These are phyloP conservation scores for Phytopythium oedochilum DNA, from an alignment of 352 stramenopile species.

Conservation along the genomic window DNA sequence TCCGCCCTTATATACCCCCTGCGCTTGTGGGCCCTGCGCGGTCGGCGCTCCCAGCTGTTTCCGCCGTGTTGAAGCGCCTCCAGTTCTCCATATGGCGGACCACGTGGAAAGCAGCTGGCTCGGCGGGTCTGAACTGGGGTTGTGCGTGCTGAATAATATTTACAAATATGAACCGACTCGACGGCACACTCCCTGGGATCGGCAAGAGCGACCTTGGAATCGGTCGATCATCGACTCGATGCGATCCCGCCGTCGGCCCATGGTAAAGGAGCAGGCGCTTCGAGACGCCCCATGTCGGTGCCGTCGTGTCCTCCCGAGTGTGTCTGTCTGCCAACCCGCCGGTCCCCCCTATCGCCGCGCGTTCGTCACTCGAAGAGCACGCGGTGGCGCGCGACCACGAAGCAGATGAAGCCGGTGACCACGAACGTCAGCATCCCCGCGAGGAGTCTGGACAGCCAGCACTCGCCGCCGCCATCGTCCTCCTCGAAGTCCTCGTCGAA, in stretches of 20 bases:
- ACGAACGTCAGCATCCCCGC: background rate
- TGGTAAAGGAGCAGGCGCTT: too few relatives aligned
- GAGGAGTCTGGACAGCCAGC: slow-evolving; percentile 6
- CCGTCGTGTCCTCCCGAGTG: too few relatives aligned
- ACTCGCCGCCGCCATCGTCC: background rate
- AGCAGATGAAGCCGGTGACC: background rate
- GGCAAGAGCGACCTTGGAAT: background rate
- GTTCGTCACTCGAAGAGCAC: background rate
- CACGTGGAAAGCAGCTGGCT: background rate
- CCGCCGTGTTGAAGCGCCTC: background rate
- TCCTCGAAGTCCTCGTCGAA: background rate
- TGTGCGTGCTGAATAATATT: background rate
- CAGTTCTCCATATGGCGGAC: background rate
- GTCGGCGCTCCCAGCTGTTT: background rate
- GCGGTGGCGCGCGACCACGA: background rate
- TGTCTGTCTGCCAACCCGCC: background rate
- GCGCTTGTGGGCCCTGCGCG: background rate
- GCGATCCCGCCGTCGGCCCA: too few relatives aligned
- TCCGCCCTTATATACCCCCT: background rate
- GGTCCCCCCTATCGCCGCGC: too few relatives aligned
- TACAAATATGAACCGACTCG: background rate
- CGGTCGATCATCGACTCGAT: too few relatives aligned
- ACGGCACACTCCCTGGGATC: background rate
- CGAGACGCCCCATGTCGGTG: too few relatives aligned
- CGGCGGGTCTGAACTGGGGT: background rate